Base-by-base conservation (phyloP, 2,329 filamentous ascomycete species). In the Penicillium sp. region DNA sequence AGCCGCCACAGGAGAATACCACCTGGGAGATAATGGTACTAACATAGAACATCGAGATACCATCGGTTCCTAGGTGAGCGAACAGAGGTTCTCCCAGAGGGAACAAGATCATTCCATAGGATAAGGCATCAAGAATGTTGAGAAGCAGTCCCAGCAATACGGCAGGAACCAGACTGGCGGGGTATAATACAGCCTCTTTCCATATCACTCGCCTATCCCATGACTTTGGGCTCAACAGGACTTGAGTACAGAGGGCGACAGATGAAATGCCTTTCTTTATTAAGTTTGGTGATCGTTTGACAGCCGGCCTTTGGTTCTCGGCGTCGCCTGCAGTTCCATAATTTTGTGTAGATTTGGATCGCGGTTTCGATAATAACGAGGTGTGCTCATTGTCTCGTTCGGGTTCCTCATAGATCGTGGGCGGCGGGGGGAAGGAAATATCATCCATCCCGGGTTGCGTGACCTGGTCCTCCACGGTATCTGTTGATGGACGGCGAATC, bases 31-130 rank as follows among this genome's bases (percentile, higher is more conserved):
- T 80, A 55, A 98, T 95, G 50, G 90, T 96, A 76, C 90, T 96
- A 59, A 98, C 87, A 67, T 97, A 98, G 72, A 97, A 98, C 70
- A 98, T 96, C 0, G 93, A 95, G 49, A 98, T 95, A 22, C 93
- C 93, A 49, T 95, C 91, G 0, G 91, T 84, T 2, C 91, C 93
- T 6, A 97, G 80, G 54, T 85, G 79, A 26, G 85, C 81, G 66
- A 98, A 98, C 19, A 95, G 79, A 7, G 87, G 82, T 55, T 87
- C 85, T 6, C 91, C 90, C 0, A 98, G 77, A 0, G 93, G 93
- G 58, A 98, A 98, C 12, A 98, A 72, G 61, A 96, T 95, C 86
- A 95, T 93, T 60, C 87, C 93, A 63, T 98, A 98, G 2, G 91
- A 97, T 35, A 98, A 72, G 6, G 90, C 93, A 73, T 98, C 93